Percentiles rank a stretch among this genome's conserved stretches.
Evolutionary conservation across 2,329 filamentous ascomycete species (phyloP).

Genomic region (Hymenoscyphus salicellus): DNA sequence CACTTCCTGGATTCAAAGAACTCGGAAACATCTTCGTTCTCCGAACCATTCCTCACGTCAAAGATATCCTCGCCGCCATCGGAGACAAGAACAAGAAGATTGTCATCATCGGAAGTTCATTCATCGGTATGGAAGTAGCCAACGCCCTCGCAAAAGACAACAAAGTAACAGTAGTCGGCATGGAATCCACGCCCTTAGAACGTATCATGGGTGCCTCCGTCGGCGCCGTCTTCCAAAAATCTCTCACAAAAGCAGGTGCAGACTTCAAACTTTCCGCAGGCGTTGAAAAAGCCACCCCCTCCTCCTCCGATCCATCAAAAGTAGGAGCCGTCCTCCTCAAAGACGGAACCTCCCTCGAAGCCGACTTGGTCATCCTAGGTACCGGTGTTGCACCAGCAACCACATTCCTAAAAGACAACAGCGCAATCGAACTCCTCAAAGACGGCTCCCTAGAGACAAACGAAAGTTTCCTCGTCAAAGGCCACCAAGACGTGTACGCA

Average conservation of each 20-base stretch:
- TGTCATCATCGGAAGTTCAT: constrained; percentile 86
- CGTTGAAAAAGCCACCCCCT: constrained; percentile 80
- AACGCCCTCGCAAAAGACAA: constrained; percentile 79
- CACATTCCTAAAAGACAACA: constrained; percentile 73
- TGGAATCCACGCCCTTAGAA: constrained; percentile 82
- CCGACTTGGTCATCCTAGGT: constrained; percentile 87
- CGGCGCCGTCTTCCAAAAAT: constrained; percentile 74
- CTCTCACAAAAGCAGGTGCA: constrained; percentile 80
- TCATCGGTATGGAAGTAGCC: constrained; percentile 98
- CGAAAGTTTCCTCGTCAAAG: constrained; percentile 72
- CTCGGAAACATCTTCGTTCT: constrained; percentile 85
- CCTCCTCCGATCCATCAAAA: constrained; percentile 60
- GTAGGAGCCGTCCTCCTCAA: constrained; percentile 82
- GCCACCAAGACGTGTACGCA: constrained; percentile 80
- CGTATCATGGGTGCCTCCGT: constrained; percentile 79
- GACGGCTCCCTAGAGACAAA: constrained; percentile 86
- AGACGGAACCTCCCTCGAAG: constrained; percentile 78
- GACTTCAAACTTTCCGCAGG: constrained; percentile 80
- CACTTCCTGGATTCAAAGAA: constrained; percentile 80
- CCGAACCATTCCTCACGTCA: constrained; percentile 71
- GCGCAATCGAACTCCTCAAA: constrained; percentile 65
- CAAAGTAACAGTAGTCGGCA: constrained; percentile 80
- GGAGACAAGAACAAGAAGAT: constrained; percentile 87
- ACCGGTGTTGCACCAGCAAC: constrained; percentile 87
- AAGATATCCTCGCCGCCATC: constrained; percentile 74